These are phyloP conservation scores for Cochlearia excelsa DNA, from an alignment of 345 rosid genomes.

Conservation along the genomic window DNA sequence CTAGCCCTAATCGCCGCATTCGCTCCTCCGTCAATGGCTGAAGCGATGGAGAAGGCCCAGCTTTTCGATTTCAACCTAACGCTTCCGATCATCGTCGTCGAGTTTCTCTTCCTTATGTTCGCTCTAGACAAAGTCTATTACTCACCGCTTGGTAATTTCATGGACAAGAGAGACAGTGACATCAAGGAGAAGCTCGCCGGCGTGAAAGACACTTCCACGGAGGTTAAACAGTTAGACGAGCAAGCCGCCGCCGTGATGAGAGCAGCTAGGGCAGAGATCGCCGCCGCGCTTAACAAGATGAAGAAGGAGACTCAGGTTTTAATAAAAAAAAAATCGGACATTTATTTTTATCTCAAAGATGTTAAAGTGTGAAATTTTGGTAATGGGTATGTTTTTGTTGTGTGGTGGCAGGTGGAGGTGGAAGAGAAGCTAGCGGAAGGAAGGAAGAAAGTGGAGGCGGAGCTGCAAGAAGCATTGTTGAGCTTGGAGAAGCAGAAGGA, in stretches of 20 bases:
- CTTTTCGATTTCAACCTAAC: constrained; percentile 95
- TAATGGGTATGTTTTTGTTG: not conserved
- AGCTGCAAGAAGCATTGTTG: constrained; percentile 68
- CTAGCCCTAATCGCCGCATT: constrained; percentile 57
- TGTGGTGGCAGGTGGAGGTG: constrained; percentile 49
- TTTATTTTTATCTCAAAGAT: not conserved
- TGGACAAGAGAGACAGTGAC: constrained; percentile 73
- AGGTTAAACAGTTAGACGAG: constrained; percentile 85
- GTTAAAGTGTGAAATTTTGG: not conserved
- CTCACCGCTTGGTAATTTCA: constrained; percentile 82
- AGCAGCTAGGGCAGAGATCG: constrained; percentile 87
- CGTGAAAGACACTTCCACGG: constrained; percentile 74
- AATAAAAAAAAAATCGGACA: not conserved
- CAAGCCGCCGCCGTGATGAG: constrained; percentile 73
- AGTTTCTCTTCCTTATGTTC: constrained; percentile 81
- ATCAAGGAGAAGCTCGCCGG: constrained; percentile 76
- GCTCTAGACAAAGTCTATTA: constrained; percentile 79
- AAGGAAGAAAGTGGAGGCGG: constrained; percentile 76
- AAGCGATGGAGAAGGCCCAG: constrained; percentile 72
- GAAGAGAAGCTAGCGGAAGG: constrained; percentile 63
- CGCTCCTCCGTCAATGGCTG: constrained; percentile 80
- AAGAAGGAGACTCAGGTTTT: constrained; percentile 68
- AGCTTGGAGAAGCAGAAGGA: constrained; percentile 85
- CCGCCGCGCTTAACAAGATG: constrained; percentile 85
- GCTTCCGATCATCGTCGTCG: constrained; percentile 76